These are phyloP conservation scores for Ogataea henricii DNA, from an alignment of 805 yeast genomes.

Conservation along the genomic window DNA sequence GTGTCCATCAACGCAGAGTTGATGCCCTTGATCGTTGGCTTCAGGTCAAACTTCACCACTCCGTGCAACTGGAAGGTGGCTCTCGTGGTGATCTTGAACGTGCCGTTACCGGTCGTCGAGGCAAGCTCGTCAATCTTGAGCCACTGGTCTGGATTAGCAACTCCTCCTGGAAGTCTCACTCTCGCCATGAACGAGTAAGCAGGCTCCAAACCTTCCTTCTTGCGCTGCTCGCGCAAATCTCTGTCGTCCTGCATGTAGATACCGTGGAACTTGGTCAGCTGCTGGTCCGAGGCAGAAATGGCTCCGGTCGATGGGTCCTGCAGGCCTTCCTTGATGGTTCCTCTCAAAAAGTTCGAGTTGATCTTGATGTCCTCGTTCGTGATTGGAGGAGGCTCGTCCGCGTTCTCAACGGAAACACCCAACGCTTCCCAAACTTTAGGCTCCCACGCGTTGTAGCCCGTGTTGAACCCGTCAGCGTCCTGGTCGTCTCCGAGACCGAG, in stretches of 20 bases:
- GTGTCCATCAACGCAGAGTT: conserved; percentile 90
- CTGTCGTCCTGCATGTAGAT: conserved; percentile 98
- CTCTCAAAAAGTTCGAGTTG: conserved; percentile 84
- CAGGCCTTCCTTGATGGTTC: conserved; percentile 88
- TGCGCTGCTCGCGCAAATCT: conserved; percentile 90
- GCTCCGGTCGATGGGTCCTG: conserved; percentile 85
- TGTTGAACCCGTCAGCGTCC: conserved; percentile 92
- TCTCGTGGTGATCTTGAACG: conserved; percentile 92
- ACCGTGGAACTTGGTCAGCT: conserved; percentile 95
- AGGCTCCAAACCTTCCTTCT: conserved; percentile 90
- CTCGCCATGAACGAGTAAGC: conserved; percentile 97
- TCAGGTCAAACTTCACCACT: conserved; percentile 83
- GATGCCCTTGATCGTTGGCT: conserved; percentile 90
- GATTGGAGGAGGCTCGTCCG: conserved; percentile 86
- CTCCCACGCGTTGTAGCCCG: conserved; percentile 91
- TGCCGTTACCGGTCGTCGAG: conserved; percentile 84
- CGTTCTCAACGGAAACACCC: conserved; percentile 85
- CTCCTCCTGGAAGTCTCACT: conserved; percentile 92
- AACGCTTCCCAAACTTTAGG: conserved; percentile 81
- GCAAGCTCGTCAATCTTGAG: conserved; percentile 80
- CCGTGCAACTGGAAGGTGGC: conserved; percentile 98
- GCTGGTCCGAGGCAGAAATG: conserved; percentile 87
- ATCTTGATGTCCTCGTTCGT: conserved; percentile 96
- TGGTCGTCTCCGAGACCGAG: conserved; percentile 95
- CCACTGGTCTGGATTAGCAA: conserved; percentile 87